Evolutionary conservation across 2,329 filamentous ascomycete species (phyloP).

Genomic region (Colletotrichum shisoi): DNA sequence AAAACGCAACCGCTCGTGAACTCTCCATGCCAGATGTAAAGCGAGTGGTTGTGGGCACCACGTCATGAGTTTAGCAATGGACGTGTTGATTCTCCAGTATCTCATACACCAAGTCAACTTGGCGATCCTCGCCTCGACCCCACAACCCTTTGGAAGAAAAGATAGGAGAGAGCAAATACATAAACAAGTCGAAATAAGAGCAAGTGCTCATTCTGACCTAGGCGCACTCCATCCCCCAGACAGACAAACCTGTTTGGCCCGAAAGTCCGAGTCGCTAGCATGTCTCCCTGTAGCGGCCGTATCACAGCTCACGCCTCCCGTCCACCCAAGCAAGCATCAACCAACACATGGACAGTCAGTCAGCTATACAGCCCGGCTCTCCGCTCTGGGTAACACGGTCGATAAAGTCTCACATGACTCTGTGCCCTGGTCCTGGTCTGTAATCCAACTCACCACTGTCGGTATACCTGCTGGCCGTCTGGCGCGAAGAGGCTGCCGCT

Average conservation of each 20-base stretch:
- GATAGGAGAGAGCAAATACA: neutral
- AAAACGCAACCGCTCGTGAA: neutral
- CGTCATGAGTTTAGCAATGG: neutral
- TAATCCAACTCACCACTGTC: neutral
- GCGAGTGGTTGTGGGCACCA: neutral
- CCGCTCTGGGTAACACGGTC: too few relatives aligned
- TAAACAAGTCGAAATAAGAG: too few relatives aligned
- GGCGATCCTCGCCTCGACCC: neutral
- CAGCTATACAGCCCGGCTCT: too few relatives aligned
- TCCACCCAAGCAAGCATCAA: too few relatives aligned
- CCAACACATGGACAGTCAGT: neutral
- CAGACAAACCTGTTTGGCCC: neutral
- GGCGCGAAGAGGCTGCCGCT: neutral
- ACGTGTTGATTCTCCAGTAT: neutral
- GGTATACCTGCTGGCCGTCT: neutral
- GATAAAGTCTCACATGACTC: constrained; percentile 4
- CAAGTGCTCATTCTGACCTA: neutral
- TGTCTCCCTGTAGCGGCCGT: constrained; percentile 5
- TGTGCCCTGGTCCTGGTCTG: neutral
- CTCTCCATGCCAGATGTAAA: neutral
- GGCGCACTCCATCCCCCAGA: neutral
- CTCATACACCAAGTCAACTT: neutral
- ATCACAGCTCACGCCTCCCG: neutral
- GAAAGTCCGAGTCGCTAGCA: neutral
- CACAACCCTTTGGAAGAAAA: neutral